Base-by-base conservation (phyloP, 2,329 filamentous ascomycete species). In the Alternaria panax region DNA sequence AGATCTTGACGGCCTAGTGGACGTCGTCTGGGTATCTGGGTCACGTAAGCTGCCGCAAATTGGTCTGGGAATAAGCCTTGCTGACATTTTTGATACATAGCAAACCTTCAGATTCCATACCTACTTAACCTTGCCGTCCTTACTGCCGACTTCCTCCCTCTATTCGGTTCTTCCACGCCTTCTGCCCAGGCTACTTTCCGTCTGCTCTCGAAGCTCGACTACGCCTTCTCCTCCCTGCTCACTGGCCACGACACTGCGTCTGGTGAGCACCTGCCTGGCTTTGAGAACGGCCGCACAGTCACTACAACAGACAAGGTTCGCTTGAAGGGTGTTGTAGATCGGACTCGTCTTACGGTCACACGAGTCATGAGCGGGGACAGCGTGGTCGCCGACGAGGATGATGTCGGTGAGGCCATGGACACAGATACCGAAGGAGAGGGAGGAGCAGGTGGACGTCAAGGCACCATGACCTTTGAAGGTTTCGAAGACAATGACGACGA, bases 221-320 rank as follows among this genome's bases (percentile, higher is more conserved):
- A 90, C 68, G 91, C 91, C 38, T 96, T 97, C 73, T 87, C 91
- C 1, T 92, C 90, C 58, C 81, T 97, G 9, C 74, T 97, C 1
- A 80, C 83, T 24, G 90, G 91, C 4, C 80, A 85, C 57, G 88
- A 96, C 70, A 79, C 88, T 4, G 85, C 88, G 14, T 89, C 89
- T 0, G 85, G 86, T 0, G 86, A 89, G 38, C 70, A 81, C 0
- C 80, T 97, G 1, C 88, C 92, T 0, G 92, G 92, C 0, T 92
- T 93, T 63, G 86, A 88, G 64, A 83, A 81, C 7, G 85, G 85
- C 1, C 80, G 83, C 5, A 80, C 80, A 8, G 90, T 92, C 1
- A 89, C 92, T 82, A 92, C 88, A 18, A 94, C 91, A 0, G 92
- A 97, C 75, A 96, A 95, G 84, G 92, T 98, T 7, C 86, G 94